A percentile compares a stretch with the other conserved stretches of the same genome.
Conservation (phyloP, 208 protist species). For the Leishmania major region DNA sequence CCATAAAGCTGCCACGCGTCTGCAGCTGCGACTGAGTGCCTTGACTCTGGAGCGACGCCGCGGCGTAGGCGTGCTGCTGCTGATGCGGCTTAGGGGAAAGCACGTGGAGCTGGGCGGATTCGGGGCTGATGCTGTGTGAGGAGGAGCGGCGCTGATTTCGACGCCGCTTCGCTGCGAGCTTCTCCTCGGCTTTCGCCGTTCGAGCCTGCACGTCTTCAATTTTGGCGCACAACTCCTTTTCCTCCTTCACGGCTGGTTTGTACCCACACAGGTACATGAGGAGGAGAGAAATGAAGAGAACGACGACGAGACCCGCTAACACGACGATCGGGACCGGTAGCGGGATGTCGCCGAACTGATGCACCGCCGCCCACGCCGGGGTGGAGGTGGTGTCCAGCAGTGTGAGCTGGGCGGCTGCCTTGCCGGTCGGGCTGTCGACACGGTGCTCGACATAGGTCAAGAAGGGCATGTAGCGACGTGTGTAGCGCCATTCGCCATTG, state of each 20-base stretch:
- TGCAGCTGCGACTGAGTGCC: slow-evolving; percentile 10
- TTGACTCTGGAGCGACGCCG: neutral
- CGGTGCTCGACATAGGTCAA: slow-evolving; percentile 23
- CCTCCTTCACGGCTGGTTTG: neutral
- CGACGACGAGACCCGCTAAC: slow-evolving; percentile 12
- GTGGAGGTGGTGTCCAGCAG: neutral
- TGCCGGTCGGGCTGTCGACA: neutral
- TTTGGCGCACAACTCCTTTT: slow-evolving; percentile 10
- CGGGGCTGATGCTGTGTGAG: neutral
- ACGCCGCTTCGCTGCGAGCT: slow-evolving; percentile 9
- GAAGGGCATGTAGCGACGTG: neutral
- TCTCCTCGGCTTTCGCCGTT: slow-evolving; percentile 10
- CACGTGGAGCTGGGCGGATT: slow-evolving; percentile 1
- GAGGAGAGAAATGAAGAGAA: slow-evolving; percentile 23
- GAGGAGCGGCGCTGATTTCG: neutral
- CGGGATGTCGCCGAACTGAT: slow-evolving; percentile 18
- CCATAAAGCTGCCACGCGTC: neutral
- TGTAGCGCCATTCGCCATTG: slow-evolving; percentile 31
- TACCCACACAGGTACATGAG: slow-evolving; percentile 20
- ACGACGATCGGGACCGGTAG: slow-evolving; percentile 25
- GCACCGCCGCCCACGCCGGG: neutral
- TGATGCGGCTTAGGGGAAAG: neutral
- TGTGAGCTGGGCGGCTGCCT: neutral
- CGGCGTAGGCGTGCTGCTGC: neutral
- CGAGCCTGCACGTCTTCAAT: slow-evolving; percentile 8